Base-by-base conservation (phyloP, 805 yeast genomes). In the Ogataea henricii region DNA sequence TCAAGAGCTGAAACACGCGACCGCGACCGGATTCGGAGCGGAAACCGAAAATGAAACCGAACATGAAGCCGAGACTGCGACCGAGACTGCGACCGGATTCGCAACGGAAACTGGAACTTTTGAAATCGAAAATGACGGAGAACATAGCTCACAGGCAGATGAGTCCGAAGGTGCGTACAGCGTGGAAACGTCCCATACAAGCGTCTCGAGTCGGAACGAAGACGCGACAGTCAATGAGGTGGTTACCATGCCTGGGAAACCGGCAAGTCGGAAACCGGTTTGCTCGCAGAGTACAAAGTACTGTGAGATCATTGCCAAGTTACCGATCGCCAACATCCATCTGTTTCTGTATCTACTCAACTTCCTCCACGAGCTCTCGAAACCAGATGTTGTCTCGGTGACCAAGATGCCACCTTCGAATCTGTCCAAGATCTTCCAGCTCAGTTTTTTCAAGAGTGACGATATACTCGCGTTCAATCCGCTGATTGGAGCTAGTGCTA, bases 401-500 rank as follows among this genome's bases (percentile, higher is more conserved):
- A 70, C 74, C 13, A 67, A 66, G 50, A 71, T 71, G 75, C 58
- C 66, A 18, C 47, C 70, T 2, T 56, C 59, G 14, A 71, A 70
- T 45, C 43, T 71, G 27, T 62, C 73, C 6, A 70, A 70, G 45
- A 65, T 71, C 45, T 68, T 71, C 52, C 75, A 71, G 51, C 57
- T 68, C 17, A 60, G 66, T 43, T 61, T 70, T 17, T 71, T 70
- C 52, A 66, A 65, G 38, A 58, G 59, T 37, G 66, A 65, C 42
- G 69, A 65, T 44, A 38, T 62, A 10, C 48, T 41, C n/a, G 45
- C 47, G 8, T 53, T 50, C 21, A 55, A 53, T 25, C 59, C 58
- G 12, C 45, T 53, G 45, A 46, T 52, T 18, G 50, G 43, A 14
- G 43, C 49, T 21, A 52, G 37, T 38, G 45, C 51, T 6, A 55